A percentile compares a stretch with the other conserved stretches of the same genome.
phyloP scores from a whole-genome alignment of 345 rosid genomes.

The Salix viminalis region DNA sequence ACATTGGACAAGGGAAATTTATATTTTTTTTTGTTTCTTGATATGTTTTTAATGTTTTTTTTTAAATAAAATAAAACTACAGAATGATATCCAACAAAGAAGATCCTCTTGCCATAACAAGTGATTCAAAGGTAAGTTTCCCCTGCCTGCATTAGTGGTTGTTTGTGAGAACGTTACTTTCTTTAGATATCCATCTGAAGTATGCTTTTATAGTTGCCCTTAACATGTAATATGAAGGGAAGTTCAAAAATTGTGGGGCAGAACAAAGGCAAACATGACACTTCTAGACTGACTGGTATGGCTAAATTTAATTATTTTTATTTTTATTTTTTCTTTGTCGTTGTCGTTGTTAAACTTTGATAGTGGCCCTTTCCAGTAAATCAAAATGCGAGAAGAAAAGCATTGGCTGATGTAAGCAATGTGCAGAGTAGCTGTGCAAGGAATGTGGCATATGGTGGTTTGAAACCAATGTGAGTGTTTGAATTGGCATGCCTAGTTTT shows the following conservation, averaged over 20 bases:
- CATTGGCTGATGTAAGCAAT: conserved; percentile 76
- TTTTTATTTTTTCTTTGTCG: background rate
- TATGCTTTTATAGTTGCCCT: background rate
- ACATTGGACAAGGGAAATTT: background rate
- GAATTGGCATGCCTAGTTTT: background rate
- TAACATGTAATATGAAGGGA: conserved; percentile 34
- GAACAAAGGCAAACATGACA: conserved; percentile 32
- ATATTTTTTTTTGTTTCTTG: background rate
- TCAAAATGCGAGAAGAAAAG: conserved; percentile 50
- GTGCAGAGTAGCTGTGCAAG: conserved; percentile 25
- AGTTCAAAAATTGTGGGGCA: conserved; percentile 31
- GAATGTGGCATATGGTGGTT: conserved; percentile 38
- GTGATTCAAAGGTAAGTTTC: conserved; percentile 41
- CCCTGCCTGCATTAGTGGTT: background rate
- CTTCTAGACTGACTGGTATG: conserved; percentile 33
- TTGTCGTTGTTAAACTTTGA: background rate
- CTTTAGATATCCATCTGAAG: background rate
- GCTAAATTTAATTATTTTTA: background rate
- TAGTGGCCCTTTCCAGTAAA: conserved; percentile 32
- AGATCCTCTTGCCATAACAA: conserved; percentile 26
- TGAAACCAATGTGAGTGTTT: conserved; percentile 50
- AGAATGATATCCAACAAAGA: conserved; percentile 40
- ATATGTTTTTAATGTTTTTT: background rate
- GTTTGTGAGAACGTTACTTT: background rate
- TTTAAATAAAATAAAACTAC: background rate